phyloP scores from a whole-genome alignment of 441 rosid species.

The Rhodomyrtus psidioides region DNA sequence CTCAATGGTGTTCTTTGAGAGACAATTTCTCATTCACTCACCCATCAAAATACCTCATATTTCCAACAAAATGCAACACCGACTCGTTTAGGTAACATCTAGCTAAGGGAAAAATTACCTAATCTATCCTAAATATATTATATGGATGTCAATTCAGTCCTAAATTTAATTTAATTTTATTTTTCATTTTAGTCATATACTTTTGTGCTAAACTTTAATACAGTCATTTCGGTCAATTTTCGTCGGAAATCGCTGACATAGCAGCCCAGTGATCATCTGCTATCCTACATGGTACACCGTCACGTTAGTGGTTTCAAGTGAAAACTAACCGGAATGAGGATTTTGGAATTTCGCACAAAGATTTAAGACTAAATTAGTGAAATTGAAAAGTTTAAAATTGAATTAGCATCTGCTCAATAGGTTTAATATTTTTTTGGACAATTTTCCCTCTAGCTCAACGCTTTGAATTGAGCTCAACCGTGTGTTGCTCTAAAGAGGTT shows the following conservation, averaged over 20 bases:
- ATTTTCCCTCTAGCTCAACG: background rate
- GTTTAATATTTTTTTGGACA: too few relatives aligned
- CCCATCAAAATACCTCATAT: too few relatives aligned
- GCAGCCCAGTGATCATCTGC: too few relatives aligned
- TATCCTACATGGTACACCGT: too few relatives aligned
- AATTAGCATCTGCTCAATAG: too few relatives aligned
- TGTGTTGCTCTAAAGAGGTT: background rate
- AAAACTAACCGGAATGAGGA: background rate
- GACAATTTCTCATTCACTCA: too few relatives aligned
- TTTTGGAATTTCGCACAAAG: accelerated
- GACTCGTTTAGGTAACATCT: background rate
- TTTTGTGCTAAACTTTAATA: accelerated
- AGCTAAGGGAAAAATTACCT: too few relatives aligned
- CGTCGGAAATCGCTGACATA: accelerated
- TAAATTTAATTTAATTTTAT: too few relatives aligned
- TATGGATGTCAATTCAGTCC: accelerated
- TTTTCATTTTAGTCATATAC: background rate
- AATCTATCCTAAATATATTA: background rate
- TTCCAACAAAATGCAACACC: background rate
- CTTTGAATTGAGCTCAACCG: background rate
- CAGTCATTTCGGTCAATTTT: background rate
- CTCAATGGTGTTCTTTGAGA: too few relatives aligned
- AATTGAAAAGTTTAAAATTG: too few relatives aligned
- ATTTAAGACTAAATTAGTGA: too few relatives aligned
- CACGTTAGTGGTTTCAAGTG: accelerated